Evolutionary conservation across 768 basidiomycete genomes (phyloP).

Genomic region (Holtermanniella nyarrowii): DNA sequence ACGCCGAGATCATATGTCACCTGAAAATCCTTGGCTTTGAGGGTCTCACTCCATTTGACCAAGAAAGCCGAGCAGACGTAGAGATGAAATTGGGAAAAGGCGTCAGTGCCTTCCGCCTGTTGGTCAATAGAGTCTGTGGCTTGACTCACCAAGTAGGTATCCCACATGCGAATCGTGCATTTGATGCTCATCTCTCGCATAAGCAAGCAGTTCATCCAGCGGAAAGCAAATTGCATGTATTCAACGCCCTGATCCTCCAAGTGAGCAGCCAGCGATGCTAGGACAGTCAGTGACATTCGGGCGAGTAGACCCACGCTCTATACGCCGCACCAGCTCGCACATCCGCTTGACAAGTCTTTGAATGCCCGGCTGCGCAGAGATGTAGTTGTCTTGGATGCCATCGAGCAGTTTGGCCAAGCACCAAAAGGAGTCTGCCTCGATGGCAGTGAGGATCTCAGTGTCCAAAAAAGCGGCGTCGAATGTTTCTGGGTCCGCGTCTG

Average conservation of each 20-base stretch:
- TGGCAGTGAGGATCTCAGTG: slow-evolving; percentile 58
- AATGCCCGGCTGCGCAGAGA: slow-evolving; percentile 91
- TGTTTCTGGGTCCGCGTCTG: slow-evolving; percentile 81
- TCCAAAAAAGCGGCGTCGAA: slow-evolving; percentile 75
- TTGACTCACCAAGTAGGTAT: slow-evolving; percentile 80
- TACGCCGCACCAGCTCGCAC: slow-evolving; percentile 66
- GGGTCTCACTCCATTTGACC: slow-evolving; percentile 84
- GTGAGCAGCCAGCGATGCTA: slow-evolving; percentile 78
- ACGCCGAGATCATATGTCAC: slow-evolving; percentile 44
- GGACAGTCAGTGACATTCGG: slow-evolving; percentile 3
- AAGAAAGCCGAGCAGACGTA: slow-evolving; percentile 98
- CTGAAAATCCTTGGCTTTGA: slow-evolving; percentile 97
- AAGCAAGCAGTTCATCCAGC: slow-evolving; percentile 98
- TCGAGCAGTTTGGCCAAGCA: slow-evolving; percentile 89
- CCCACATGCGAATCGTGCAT: slow-evolving; percentile 99
- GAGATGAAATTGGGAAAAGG: slow-evolving; percentile 96
- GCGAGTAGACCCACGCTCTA: slow-evolving; percentile 38
- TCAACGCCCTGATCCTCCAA: slow-evolving; percentile 85
- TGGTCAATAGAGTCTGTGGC: neutral
- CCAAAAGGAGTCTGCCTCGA: slow-evolving; percentile 98
- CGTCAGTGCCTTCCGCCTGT: slow-evolving; percentile 92
- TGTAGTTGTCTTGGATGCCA: slow-evolving; percentile 98
- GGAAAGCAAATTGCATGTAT: slow-evolving; percentile 99
- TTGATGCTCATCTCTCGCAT: slow-evolving; percentile 97
- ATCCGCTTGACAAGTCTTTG: slow-evolving; percentile 85